Evolutionary conservation across 257 asterid species (phyloP).

Genomic region (Solanum lycopersicoides): DNA sequence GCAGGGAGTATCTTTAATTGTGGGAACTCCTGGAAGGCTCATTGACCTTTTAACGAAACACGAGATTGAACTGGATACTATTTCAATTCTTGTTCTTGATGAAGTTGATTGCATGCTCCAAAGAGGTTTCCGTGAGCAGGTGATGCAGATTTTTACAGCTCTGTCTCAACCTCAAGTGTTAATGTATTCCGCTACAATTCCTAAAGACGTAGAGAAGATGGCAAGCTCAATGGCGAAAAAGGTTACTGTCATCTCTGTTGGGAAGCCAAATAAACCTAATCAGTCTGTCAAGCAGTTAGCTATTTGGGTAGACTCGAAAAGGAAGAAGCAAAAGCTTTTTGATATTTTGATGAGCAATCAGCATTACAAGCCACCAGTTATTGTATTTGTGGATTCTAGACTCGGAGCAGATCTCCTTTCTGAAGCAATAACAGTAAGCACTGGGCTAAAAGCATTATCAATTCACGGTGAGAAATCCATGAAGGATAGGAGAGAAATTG

Average conservation of each 20-base stretch:
- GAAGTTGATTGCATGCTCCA: conserved; percentile 88
- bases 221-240: conserved; percentile 57
- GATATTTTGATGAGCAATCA: conserved; percentile 72
- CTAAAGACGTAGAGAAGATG: conserved; percentile 64
- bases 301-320: conserved; percentile 87
- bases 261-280: conserved; percentile 60
- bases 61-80: conserved; percentile 49
- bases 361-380: conserved; percentile 83
- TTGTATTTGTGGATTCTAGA: conserved; percentile 85
- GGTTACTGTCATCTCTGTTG: conserved; percentile 48
- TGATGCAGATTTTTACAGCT: conserved; percentile 70
- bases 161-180: conserved; percentile 75
- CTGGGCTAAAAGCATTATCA: conserved; percentile 61
- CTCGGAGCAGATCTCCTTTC: conserved; percentile 87
- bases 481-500: conserved; percentile 81
- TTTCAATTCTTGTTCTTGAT: conserved; percentile 76
- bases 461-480: conserved; percentile 85
- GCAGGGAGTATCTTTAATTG: conserved; percentile 80
- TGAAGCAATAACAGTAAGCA: conserved; percentile 54
- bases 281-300: conserved; percentile 71
- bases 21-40: conserved; percentile 89
- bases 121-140: conserved; percentile 83
- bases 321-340: conserved; percentile 86
- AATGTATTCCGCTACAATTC: conserved; percentile 87
- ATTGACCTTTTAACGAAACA: conserved; percentile 78